Conservation (phyloP, 2,329 filamentous ascomycete genomes). For the Pseudogymnoascus sp. region DNA sequence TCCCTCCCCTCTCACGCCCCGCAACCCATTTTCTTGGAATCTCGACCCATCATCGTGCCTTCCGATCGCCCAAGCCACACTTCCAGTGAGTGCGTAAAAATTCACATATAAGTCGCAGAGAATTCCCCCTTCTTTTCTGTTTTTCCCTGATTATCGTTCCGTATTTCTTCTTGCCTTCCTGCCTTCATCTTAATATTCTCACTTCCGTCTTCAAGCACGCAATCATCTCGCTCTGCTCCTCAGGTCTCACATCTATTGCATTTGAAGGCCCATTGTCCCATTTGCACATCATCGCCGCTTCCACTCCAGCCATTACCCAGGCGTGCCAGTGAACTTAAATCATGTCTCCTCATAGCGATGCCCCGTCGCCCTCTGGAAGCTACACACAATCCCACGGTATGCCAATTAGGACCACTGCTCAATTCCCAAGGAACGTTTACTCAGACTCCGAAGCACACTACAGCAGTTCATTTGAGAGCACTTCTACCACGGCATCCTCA, state of each 20-base stretch:
- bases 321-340: constrained; percentile 9
- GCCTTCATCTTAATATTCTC: not conserved
- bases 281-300: not conserved
- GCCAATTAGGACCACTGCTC: not conserved
- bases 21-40: constrained; percentile 2
- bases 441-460: constrained; percentile 29
- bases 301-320: not conserved
- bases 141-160: not conserved
- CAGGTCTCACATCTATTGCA: not conserved
- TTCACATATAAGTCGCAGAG: constrained; percentile 3
- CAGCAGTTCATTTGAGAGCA: constrained; percentile 18
- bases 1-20: not conserved
- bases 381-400: constrained; percentile 30
- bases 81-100: not conserved
- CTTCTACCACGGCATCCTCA: constrained; percentile 37
- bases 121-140: not conserved
- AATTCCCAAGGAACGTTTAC: constrained; percentile 24
- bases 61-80: constrained; percentile 5
- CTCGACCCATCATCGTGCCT: constrained; percentile 8
- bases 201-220: not conserved
- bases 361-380: constrained; percentile 39
- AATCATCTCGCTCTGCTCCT: not conserved
- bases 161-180: not conserved
- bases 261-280: constrained; percentile 6
- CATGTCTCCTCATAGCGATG: constrained; percentile 43